Percentiles rank a stretch among this genome's conserved stretches.
These are phyloP conservation scores for Cladosporium velox DNA, from an alignment of 2,329 filamentous ascomycete genomes.

Conservation along the genomic window DNA sequence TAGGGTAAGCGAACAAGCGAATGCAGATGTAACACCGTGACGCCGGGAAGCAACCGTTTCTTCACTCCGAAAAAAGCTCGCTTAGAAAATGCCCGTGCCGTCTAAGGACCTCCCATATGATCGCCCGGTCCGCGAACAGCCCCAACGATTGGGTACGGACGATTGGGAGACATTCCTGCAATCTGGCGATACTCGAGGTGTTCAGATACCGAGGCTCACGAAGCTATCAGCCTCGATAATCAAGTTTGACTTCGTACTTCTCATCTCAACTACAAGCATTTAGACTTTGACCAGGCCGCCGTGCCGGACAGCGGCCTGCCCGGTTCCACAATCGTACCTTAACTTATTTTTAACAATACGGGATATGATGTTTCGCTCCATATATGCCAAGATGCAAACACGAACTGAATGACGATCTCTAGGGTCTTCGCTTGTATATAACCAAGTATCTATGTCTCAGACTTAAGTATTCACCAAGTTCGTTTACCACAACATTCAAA, in stretches of 20 bases:
- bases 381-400: constrained; percentile 12
- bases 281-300: constrained; percentile 1
- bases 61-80: constrained; percentile 2
- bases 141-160: not conserved
- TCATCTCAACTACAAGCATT: not conserved
- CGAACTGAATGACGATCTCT: constrained; percentile 5
- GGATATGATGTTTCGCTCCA: not conserved
- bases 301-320: constrained; percentile 3
- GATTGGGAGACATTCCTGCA: not conserved
- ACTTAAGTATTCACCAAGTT: not conserved
- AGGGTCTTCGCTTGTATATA: not conserved
- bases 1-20: not conserved
- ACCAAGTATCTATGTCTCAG: not conserved
- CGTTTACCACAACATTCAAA: not conserved
- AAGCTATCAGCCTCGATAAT: not conserved
- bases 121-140: not conserved
- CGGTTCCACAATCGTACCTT: constrained; percentile 2
- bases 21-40: constrained; percentile 6
- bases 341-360: constrained; percentile 14
- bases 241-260: not conserved
- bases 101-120: not conserved
- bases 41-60: constrained; percentile 1
- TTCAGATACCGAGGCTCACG: not conserved
- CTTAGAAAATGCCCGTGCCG: constrained; percentile 12
- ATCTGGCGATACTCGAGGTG: not conserved